These are phyloP conservation scores for Xylaria polymorpha DNA, from an alignment of 2,329 filamentous ascomycete genomes.

Conservation along the genomic window DNA sequence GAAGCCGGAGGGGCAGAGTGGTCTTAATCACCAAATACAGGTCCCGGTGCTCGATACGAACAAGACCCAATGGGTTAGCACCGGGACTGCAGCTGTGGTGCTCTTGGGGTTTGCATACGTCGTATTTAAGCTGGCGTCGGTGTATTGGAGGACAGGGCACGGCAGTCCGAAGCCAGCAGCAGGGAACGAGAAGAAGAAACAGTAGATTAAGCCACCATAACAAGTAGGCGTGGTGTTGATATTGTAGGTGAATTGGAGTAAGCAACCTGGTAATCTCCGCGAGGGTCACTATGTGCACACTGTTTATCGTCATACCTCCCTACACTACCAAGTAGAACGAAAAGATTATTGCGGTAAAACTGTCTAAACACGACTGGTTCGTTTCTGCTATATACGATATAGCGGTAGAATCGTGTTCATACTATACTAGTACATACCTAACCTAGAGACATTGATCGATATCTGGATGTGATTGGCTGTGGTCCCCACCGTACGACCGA, in stretches of 20 bases:
- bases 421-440: background rate
- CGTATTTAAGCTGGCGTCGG: conserved; percentile 66
- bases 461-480: conserved; percentile 32
- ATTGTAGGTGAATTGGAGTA: background rate
- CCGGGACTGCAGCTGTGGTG: conserved; percentile 70
- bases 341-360: background rate
- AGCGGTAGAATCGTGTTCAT: background rate
- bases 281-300: background rate
- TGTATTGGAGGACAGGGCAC: conserved; percentile 53
- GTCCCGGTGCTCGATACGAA: conserved; percentile 74
- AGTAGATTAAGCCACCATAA: conserved; percentile 35
- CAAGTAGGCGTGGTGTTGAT: background rate
- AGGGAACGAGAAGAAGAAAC: conserved; percentile 46
- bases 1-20: conserved; percentile 49
- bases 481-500: conserved; percentile 10
- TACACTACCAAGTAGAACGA: background rate
- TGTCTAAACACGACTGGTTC: background rate
- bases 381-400: background rate
- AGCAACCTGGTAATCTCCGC: background rate
- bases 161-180: conserved; percentile 40
- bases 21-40: conserved; percentile 65
- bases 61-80: conserved; percentile 59
- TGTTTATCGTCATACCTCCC: background rate
- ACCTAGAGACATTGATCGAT: background rate
- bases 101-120: conserved; percentile 76